Evolutionary conservation across 169 alveolate genomes (phyloP).

Genomic region (Plasmodium falciparum): DNA sequence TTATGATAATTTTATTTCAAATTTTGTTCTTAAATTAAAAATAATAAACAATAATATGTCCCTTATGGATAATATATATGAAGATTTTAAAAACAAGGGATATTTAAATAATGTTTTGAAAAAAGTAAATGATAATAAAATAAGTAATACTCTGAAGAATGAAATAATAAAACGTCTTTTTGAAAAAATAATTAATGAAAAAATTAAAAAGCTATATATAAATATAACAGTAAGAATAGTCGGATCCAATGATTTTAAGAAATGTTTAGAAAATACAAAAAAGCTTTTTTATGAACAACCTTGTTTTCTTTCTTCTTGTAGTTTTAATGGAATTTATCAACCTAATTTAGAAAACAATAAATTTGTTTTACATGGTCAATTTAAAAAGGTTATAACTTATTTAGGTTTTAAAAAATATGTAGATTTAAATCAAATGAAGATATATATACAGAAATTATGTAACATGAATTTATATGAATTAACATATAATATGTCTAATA

Average conservation of each 20-base stretch:
- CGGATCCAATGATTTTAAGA: neutral
- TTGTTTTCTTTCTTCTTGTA: neutral
- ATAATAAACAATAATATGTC: neutral
- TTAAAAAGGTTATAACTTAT: neutral
- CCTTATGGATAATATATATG: conserved; percentile 3
- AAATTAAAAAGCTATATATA: neutral
- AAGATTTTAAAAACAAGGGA: neutral
- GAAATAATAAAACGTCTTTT: neutral
- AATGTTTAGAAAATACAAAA: neutral
- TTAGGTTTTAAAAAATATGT: conserved; percentile 4
- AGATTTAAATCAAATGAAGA: neutral
- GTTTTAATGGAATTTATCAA: conserved; percentile 1
- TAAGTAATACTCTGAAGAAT: neutral
- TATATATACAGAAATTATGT: neutral
- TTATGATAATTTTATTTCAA: neutral
- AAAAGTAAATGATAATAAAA: neutral
- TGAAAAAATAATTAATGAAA: neutral
- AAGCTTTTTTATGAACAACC: conserved; percentile 1
- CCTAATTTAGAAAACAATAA: conserved; percentile 1
- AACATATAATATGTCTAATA: neutral
- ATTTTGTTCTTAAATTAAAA: neutral
- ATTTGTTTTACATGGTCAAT: neutral
- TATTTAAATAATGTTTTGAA: neutral
- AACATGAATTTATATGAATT: neutral
- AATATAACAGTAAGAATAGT: neutral